Evolutionary conservation across 1,284 basidiomycete genomes (phyloP), one percentile per base, ranked within the genome.

Genomic region (Rhodotorula sp.): DNA sequence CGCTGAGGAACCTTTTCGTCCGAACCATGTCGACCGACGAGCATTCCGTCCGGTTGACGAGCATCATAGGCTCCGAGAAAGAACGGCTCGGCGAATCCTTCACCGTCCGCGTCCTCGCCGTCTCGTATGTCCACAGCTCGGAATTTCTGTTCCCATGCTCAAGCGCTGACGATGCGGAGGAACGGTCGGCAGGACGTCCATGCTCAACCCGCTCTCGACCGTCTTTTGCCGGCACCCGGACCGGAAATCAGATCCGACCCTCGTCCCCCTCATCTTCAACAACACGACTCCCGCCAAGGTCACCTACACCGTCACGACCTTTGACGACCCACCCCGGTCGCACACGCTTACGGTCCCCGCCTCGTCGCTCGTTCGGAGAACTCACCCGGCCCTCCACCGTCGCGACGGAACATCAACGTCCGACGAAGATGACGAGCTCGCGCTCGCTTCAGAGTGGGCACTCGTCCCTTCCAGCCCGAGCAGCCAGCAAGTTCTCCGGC

Each of bases 101-200:
- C 79, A 94, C 92, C 3, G 89, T 95, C 64, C 89, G 90, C 76
- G 90, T 93, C 85, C 92, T 92, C 5, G 92, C 92, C 26, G 91
- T 92, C 73, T 76, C 67, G 71, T 63, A n/a, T n/a, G n/a, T n/a
- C n/a, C n/a, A n/a, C n/a, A n/a, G n/a, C n/a, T n/a, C n/a, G n/a
- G n/a, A n/a, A n/a, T n/a, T n/a, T 55, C 61, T 48, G 16, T 26
- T 47, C 26, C 0, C 34, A 14, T 71, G 70, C 15, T 14, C 4
- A 34, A n/a, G 31, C 5, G 12, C 45, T 70, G 7, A 16, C 57
- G 47, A 8, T 28, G 12, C 12, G 38, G 50, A 55, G 8, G 14
- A 18, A 4, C 16, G 2, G 18, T 47, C 5, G 38, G 59, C 69
- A 84, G 90, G 79, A 94, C 92, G 1, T 93, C 91, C 21, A 87